phyloP scores from a whole-genome alignment of 2,329 filamentous ascomycete species.

The Phaeosphaeriaceae sp. region DNA sequence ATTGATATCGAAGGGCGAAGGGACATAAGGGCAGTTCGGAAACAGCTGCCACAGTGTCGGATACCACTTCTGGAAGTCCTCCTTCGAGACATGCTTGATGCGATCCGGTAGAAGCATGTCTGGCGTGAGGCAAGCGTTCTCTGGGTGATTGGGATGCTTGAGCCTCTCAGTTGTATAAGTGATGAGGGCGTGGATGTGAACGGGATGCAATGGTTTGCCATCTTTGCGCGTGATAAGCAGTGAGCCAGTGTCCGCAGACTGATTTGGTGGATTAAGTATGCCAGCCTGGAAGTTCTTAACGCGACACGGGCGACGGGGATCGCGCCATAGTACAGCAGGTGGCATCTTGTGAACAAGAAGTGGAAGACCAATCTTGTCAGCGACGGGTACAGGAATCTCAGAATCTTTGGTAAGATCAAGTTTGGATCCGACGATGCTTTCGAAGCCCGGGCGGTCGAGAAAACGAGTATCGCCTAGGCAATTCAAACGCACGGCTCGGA shows the following conservation, averaged over 20 bases:
- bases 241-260: constrained; percentile 9
- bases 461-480: constrained; percentile 13
- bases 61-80: constrained; percentile 8
- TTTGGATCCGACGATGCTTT: not conserved
- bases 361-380: constrained; percentile 17
- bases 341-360: constrained; percentile 8
- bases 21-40: not conserved
- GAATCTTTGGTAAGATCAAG: not conserved
- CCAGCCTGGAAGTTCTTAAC: not conserved
- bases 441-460: constrained; percentile 5
- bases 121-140: not conserved
- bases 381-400: constrained; percentile 14
- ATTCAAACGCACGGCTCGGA: constrained; percentile 17
- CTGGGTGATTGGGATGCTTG: not conserved
- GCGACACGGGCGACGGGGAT: constrained; percentile 3
- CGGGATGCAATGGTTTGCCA: constrained; percentile 18
- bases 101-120: not conserved
- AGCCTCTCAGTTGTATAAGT: constrained; percentile 6
- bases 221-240: constrained; percentile 17
- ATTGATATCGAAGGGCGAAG: constrained; percentile 5
- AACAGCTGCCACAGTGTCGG: not conserved
- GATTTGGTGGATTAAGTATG: constrained; percentile 8
- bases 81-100: constrained; percentile 3
- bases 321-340: constrained; percentile 13
- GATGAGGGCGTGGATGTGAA: constrained; percentile 12